Evolutionary conservation across 1,284 basidiomycete genomes (phyloP), one percentile per base, ranked within the genome.

Genomic region (Amylostereum chailletii): DNA sequence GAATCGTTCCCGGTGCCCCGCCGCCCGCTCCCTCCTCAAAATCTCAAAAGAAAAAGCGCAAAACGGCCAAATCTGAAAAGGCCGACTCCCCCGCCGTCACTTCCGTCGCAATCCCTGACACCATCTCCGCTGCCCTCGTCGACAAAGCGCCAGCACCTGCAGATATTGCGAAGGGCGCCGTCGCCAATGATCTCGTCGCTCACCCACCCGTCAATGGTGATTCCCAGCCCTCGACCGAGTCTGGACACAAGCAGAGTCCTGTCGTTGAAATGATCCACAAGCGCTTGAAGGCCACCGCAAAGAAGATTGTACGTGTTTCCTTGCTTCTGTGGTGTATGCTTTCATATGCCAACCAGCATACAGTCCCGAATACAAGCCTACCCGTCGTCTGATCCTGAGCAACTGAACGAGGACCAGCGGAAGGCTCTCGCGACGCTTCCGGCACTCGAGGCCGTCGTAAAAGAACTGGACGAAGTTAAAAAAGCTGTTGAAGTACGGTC

Each of bases 371-470:
- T 90, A 70, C 72, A 81, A 46, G 66, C 70, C 9, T 92, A 93
- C 64, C 76, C 80, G 33, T 61, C 75, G 7, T 82, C 77, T 32
- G 76, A 81, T n/a, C 63, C 71, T 1, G 79, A 80, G 43, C 82
- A 83, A 56, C 74, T 94, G 48, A 90, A 94, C 57, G 86, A 90
- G 30, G 91, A 94, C 65, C 91, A 94, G 67, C 83, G 75, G 56
- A 77, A 81, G 33, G 74, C 76, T 1, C 59, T 92, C 47, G 83
- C 78, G 54, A 80, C 77, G 27, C 75, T 94, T 39, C 78, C 90
- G 4, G 71, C 71, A 7, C 71, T 93, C 37, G 90, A 93, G 60
- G 86, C 81, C 4, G 71, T 82, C 29, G 75, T 80, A 56, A 88
- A 86, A 58, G 91, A 94, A 60, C 69, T 94, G 10, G 81, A 80